Base-by-base conservation (phyloP, 2,329 filamentous ascomycete genomes). In the Curvularia sp. region DNA sequence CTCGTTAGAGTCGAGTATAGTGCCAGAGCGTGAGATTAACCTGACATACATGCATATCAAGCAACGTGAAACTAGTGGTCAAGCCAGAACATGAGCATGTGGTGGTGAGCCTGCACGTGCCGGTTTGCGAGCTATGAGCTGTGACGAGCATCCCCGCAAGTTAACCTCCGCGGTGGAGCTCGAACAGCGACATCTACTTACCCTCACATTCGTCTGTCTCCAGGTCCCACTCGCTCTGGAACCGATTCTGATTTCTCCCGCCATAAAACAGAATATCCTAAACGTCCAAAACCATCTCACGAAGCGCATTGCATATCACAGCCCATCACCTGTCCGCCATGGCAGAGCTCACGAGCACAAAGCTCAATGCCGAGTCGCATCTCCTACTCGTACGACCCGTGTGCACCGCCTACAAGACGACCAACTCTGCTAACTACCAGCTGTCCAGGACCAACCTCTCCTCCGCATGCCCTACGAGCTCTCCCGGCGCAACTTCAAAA, bases 381-480 rank as follows among this genome's bases (percentile, higher is more conserved):
- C 84, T 93, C 48, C 85, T 93, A 58, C 86, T 94, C 54, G 89
- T 90, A 82, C 68, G 82, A 61, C 43, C 39, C n/a, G 24, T 18
- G 18, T 18, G 6, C 31, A 12, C n/a, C 35, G 31, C 12, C 12
- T n/a, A 15, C 49, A 43, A 33, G 31, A 13, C 46, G 31, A 57
- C 9, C 35, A 24, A n/a, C n/a, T 5, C 9, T 18, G 13, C 38
- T 26, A 44, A 52, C 44, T 53, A 46, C 43, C 58, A 53, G 57
- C 4, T 38, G 4, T n/a, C 1, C 65, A 94, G 93, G 95, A 99
- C 74, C 94, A 98, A 85, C 90, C 94, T 4, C 90, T 98, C 65
- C 88, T 99, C 66, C 92, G 93, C 33, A 87, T 98, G 22, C 95
- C 95, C 18, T 90, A 94, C 78, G 95, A 98, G 76, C 89, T 97